A percentile compares a stretch with the other conserved stretches of the same genome.
phyloP scores from a whole-genome alignment of 176 grass and related monocot genomes.

The Avena insularis region DNA sequence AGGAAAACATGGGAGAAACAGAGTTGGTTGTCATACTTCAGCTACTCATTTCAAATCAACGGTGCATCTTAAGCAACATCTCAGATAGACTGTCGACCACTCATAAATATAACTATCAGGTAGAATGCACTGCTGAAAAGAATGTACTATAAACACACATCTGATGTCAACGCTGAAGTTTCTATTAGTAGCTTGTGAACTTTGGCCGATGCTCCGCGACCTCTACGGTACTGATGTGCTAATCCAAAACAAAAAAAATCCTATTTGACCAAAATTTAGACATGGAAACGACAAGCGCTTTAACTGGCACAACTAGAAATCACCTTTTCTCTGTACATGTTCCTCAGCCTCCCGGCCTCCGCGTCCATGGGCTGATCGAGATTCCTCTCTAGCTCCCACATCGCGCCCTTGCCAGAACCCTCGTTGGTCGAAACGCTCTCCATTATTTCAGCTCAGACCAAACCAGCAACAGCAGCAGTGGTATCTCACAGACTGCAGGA shows the following conservation, averaged over 20 bases:
- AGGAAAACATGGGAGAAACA: background rate
- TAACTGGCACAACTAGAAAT: background rate
- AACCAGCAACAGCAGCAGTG: background rate
- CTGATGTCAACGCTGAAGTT: background rate
- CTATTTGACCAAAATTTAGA: background rate
- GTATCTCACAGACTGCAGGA: slow-evolving; percentile 26
- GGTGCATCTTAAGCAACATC: background rate
- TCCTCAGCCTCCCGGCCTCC: slow-evolving; percentile 68
- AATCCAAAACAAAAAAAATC: background rate
- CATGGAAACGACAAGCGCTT: background rate
- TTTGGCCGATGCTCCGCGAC: background rate
- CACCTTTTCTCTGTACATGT: slow-evolving; percentile 93
- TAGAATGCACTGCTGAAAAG: background rate
- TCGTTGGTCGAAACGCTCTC: slow-evolving; percentile 53
- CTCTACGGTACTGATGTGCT: background rate
- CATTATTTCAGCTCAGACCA: slow-evolving; percentile 48
- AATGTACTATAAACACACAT: background rate
- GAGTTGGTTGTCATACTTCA: background rate
- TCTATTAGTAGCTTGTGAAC: background rate
- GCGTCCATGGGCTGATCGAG: slow-evolving; percentile 94
- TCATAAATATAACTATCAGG: background rate
- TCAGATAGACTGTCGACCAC: background rate
- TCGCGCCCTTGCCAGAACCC: slow-evolving; percentile 54
- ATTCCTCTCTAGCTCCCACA: slow-evolving; percentile 84
- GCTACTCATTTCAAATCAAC: background rate